Evolutionary conservation across 2,329 filamentous ascomycete genomes (phyloP), one percentile per base, ranked within the genome.

Genomic region (Periglandula ipomoeae): DNA sequence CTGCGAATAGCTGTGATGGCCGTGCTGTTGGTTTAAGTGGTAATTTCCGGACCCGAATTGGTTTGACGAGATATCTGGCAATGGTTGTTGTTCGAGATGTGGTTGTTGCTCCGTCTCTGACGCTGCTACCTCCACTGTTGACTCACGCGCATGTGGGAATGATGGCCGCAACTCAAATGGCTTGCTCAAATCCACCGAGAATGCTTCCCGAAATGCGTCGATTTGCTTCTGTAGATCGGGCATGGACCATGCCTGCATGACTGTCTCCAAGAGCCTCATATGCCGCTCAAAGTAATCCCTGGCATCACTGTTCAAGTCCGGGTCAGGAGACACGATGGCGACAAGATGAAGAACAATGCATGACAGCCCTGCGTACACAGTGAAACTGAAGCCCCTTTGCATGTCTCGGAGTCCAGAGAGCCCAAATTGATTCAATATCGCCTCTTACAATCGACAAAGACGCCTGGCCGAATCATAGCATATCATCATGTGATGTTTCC

Each of bases 321-420:
- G 87, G 63, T 97, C 90, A 19, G 93, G 91, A 17, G 89, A 96
- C 13, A 90, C 94, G 52, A 96, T 84, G 4, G 90, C 90, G 56
- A 95, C 91, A 67, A 97, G 68, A 66, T 97, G 90, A 47, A 97
- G 76, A 67, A 96, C 90, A 23, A 91, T 90, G 70, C 90, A 95
- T 0, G 89, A 93, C 40, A 97, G 71, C 24, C 95, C 82, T 48
- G 84, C 82, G 61, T 97, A 97, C n/a, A 97, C 88, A 5, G 89
- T 89, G 60, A 95, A 97, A 66, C 90, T 95, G 63, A 95, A 89
- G 34, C 91, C 91, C 55, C 91, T 79, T 60, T 91, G 85, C 91
- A 96, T 96, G 68, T 84, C 93, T 57, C 93, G 76, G 13, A 97
- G 73, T 0, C 89, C 91, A 15, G 78, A 78, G 51, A 95, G 70